Base-by-base conservation (phyloP, 1,284 basidiomycete species). In the Tilletia walkeri region DNA sequence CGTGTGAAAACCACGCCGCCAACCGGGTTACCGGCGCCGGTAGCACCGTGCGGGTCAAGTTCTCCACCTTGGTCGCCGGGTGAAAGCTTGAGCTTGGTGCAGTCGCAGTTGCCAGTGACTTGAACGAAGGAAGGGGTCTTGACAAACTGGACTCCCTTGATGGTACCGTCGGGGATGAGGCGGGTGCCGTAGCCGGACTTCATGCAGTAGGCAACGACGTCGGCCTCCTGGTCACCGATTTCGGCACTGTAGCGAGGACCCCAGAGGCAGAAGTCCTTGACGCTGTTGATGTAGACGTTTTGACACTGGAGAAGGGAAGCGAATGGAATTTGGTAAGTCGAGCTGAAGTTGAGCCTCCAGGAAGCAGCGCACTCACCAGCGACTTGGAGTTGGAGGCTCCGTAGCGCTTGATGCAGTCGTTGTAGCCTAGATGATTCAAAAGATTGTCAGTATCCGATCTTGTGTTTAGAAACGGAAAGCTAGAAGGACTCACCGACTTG, bases 111-210 rank as follows among this genome's bases (percentile, higher is more conserved):
- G 41, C 74, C 74, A 1, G 74, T 75, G 69, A 86, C 80, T 76
- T 88, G 87, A 70, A 91, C 86, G 78, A 88, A 91, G 82, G 89
- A 88, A 41, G 78, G 88, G 4, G 92, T 88, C 81, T 88, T 86
- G 70, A 89, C 85, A 74, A 89, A 89, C 81, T 91, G 91, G 20
- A 89, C 91, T 68, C 89, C 89, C 14, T 85, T 86, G 80, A 93
- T 88, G 16, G 90, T 85, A 38, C 90, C 91, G 69, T 88, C 86
- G 18, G 91, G 92, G 74, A 93, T 91, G 72, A 91, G 81, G 65
- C 89, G 88, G 12, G 89, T 88, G 16, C 70, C 66, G 67, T 54
- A 66, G 54, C 54, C 54, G 6, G 14, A 20, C 63, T 65, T 65
- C 45, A 67, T 80, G 69, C 81, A 82, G 73, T 80, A 82, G 34